Evolutionary conservation across 768 basidiomycete genomes (phyloP).

Genomic region (Stropharia rugosoannulata): DNA sequence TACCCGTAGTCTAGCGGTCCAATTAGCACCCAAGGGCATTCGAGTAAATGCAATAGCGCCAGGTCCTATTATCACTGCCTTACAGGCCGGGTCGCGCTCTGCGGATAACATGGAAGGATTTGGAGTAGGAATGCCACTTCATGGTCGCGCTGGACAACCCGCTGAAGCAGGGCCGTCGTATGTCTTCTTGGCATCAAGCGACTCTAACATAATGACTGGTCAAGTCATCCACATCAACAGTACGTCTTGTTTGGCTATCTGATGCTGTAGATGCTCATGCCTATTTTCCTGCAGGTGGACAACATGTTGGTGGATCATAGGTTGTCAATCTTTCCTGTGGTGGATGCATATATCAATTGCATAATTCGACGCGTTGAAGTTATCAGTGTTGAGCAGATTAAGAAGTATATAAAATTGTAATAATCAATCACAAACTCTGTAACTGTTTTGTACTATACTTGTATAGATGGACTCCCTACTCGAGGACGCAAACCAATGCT

Average conservation of each 20-base stretch:
- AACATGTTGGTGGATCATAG: conserved; percentile 22
- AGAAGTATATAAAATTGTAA: too few relatives aligned
- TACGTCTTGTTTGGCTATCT: conserved; percentile 12
- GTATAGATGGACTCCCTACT: background rate
- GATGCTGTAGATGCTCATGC: background rate
- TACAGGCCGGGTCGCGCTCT: conserved; percentile 54
- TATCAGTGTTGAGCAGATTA: too few relatives aligned
- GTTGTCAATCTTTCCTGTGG: too few relatives aligned
- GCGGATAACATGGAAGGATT: conserved; percentile 57
- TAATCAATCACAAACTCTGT: too few relatives aligned
- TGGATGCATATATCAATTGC: too few relatives aligned
- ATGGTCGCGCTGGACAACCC: conserved; percentile 50
- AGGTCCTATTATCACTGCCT: conserved; percentile 57
- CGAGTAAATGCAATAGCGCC: conserved; percentile 54
- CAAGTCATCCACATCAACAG: conserved; percentile 36
- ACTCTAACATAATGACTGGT: conserved; percentile 39
- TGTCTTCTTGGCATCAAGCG: conserved; percentile 51
- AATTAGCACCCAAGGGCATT: conserved; percentile 55
- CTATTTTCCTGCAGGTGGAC: conserved; percentile 14
- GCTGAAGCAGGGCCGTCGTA: conserved; percentile 52
- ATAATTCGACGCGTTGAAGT: too few relatives aligned
- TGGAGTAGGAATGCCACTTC: conserved; percentile 46
- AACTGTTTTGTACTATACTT: too few relatives aligned
- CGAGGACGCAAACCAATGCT: background rate
- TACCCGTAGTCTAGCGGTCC: conserved; percentile 51